phyloP scores from a whole-genome alignment of 352 stramenopile species.

The Peronospora belbahrii region DNA sequence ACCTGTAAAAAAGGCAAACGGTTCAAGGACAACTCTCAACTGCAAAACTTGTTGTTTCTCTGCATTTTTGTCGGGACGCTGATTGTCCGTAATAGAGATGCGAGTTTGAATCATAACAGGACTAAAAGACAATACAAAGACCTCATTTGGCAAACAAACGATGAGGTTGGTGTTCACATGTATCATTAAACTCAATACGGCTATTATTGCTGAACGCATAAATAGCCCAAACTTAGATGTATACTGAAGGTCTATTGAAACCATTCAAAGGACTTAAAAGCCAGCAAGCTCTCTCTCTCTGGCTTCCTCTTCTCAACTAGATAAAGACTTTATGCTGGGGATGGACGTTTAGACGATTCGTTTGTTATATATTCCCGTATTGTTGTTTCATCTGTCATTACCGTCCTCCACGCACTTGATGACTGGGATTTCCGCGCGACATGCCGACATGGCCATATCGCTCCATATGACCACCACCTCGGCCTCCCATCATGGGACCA shows the following conservation, averaged over 20 bases:
- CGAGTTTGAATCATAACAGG: constrained; percentile 28
- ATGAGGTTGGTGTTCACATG: too few species aligned
- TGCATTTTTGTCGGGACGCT: background rate
- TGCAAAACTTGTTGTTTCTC: constrained; percentile 23
- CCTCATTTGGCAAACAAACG: too few species aligned
- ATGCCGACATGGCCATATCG: constrained; percentile 42
- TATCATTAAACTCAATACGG: too few species aligned
- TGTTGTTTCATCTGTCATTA: constrained; percentile 21
- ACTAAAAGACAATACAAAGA: constrained; percentile 43
- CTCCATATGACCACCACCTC: constrained; percentile 23
- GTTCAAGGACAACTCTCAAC: background rate
- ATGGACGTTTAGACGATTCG: constrained; percentile 20
- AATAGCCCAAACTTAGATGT: too few species aligned
- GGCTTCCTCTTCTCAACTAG: constrained; percentile 15
- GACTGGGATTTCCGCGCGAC: constrained; percentile 26
- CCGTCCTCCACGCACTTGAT: constrained; percentile 50
- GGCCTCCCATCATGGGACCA: constrained; percentile 26
- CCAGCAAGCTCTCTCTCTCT: too few species aligned
- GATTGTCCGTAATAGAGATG: constrained; percentile 3
- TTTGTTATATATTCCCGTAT: constrained; percentile 16
- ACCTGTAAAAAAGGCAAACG: constrained; percentile 11
- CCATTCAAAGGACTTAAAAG: too few species aligned
- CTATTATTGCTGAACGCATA: too few species aligned
- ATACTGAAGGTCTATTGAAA: too few species aligned
- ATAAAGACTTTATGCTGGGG: constrained; percentile 13